Evolutionary conservation across 257 asterid genomes (phyloP).

Genomic region (Capsicum pubescens): DNA sequence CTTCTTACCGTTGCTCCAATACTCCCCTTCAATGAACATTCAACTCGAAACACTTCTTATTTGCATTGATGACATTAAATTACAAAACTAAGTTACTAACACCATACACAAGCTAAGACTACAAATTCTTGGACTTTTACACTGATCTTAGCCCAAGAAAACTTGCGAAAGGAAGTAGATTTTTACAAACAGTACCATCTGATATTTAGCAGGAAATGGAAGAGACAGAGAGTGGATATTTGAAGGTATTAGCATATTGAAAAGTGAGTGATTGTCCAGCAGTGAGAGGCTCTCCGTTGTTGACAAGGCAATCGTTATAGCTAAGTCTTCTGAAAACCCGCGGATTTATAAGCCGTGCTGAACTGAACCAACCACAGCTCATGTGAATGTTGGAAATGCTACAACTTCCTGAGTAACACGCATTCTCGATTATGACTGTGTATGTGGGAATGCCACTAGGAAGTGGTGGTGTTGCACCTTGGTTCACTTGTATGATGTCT

Average conservation of each 20-base stretch:
- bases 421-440: slow-evolving; percentile 55
- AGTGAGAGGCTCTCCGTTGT: slow-evolving; percentile 56
- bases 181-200: background rate
- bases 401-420: slow-evolving; percentile 53
- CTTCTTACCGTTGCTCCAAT: background rate
- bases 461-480: slow-evolving; percentile 52
- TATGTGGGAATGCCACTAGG: slow-evolving; percentile 79
- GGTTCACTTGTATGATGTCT: slow-evolving; percentile 50
- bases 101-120: too few species aligned
- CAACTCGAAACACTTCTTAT: background rate
- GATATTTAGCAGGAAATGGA: slow-evolving; percentile 46
- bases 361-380: slow-evolving; percentile 78
- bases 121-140: too few species aligned
- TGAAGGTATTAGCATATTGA: slow-evolving; percentile 64
- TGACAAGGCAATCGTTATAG: slow-evolving; percentile 68
- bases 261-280: slow-evolving; percentile 53
- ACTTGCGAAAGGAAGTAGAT: background rate
- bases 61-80: background rate
- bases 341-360: slow-evolving; percentile 64
- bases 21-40: background rate
- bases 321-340: slow-evolving; percentile 48
- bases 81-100: too few species aligned
- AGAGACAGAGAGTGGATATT: slow-evolving; percentile 55
- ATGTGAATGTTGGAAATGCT: slow-evolving; percentile 65
- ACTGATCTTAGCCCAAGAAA: background rate